Percentiles rank a stretch among this genome's conserved stretches.
phyloP scores from a whole-genome alignment of 805 yeast genomes.

The Ogataea glucozyma region DNA sequence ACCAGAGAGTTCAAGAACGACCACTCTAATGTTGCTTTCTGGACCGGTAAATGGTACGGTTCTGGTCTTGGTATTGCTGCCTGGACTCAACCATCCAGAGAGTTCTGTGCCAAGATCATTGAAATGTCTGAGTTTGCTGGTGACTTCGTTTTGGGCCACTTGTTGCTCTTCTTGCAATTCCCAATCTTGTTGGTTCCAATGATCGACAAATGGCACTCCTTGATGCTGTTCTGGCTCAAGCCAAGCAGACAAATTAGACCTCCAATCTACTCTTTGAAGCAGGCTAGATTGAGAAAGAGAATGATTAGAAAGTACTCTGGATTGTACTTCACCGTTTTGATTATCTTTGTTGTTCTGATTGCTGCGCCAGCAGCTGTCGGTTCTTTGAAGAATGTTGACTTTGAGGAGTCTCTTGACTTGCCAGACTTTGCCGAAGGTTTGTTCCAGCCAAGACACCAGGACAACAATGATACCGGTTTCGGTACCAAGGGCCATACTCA shows the following conservation, averaged over 20 bases:
- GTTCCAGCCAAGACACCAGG: conserved; percentile 84
- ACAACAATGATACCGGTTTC: conserved; percentile 81
- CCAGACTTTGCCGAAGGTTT: conserved; percentile 55
- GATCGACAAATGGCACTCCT: conserved; percentile 96
- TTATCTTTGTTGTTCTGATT: conserved; percentile 71
- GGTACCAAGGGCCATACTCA: conserved; percentile 41
- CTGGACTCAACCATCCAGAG: conserved; percentile 94
- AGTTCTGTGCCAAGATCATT: conserved; percentile 88
- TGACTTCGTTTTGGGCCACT: conserved; percentile 92
- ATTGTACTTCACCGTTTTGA: conserved; percentile 70
- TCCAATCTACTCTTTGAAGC: conserved; percentile 95
- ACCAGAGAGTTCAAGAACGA: conserved; percentile 97
- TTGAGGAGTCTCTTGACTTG: conserved; percentile 36
- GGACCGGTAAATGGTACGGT: conserved; percentile 99
- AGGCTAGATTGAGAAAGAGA: conserved; percentile 93
- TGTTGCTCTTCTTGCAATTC: conserved; percentile 81
- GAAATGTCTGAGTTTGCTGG: conserved; percentile 96
- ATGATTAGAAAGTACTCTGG: conserved; percentile 93
- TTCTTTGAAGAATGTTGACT: conserved; percentile 42
- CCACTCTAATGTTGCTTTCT: conserved; percentile 95
- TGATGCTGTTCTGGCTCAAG: conserved; percentile 97
- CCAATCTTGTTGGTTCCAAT: conserved; percentile 85
- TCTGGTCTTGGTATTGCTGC: conserved; percentile 92
- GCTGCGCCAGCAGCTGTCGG: conserved; percentile 91
- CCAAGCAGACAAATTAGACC: conserved; percentile 97